phyloP scores from a whole-genome alignment of 495 filamentous ascomycete species.

The Xylaria palmicola region DNA sequence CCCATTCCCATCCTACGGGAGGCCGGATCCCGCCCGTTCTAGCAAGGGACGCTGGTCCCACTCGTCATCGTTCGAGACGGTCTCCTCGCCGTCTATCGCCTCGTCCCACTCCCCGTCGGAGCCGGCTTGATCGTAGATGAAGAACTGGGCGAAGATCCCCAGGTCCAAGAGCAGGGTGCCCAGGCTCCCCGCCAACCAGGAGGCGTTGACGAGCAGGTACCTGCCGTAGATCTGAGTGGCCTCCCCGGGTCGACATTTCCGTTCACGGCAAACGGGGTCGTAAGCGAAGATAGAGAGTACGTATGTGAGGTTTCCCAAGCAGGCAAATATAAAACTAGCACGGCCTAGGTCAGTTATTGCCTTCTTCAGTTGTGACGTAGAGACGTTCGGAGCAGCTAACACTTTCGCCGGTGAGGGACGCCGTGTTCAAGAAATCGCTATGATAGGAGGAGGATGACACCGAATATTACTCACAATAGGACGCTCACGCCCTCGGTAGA shows the following conservation, averaged over 20 bases:
- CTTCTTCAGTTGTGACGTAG: too few species aligned
- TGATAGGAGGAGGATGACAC: too few species aligned
- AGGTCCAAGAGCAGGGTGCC: slow-evolving; percentile 83
- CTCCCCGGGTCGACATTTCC: slow-evolving; percentile 56
- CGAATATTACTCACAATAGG: too few species aligned
- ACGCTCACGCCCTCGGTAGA: slow-evolving; percentile 87
- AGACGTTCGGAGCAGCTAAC: too few species aligned
- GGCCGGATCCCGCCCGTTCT: slow-evolving; percentile 25
- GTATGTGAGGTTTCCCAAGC: slow-evolving; percentile 90
- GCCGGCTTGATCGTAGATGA: slow-evolving; percentile 61
- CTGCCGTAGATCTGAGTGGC: slow-evolving; percentile 59
- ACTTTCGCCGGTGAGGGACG: too few species aligned
- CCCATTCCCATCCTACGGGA: not conserved
- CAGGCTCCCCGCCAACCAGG: slow-evolving; percentile 85
- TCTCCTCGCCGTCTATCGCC: slow-evolving; percentile 18
- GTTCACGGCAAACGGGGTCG: slow-evolving; percentile 58
- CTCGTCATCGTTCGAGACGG: slow-evolving; percentile 20
- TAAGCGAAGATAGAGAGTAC: slow-evolving; percentile 89
- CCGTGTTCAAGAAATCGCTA: too few species aligned
- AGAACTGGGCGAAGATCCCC: slow-evolving; percentile 89
- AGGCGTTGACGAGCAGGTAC: slow-evolving; percentile 84
- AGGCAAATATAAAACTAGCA: slow-evolving; percentile 96
- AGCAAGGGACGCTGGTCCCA: slow-evolving; percentile 42
- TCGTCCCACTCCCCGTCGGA: slow-evolving; percentile 29
- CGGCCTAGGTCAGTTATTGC: too few species aligned